Evolutionary conservation across 1,139 yeast species (phyloP).

Genomic region (Saccharomycopsis hybrid): DNA sequence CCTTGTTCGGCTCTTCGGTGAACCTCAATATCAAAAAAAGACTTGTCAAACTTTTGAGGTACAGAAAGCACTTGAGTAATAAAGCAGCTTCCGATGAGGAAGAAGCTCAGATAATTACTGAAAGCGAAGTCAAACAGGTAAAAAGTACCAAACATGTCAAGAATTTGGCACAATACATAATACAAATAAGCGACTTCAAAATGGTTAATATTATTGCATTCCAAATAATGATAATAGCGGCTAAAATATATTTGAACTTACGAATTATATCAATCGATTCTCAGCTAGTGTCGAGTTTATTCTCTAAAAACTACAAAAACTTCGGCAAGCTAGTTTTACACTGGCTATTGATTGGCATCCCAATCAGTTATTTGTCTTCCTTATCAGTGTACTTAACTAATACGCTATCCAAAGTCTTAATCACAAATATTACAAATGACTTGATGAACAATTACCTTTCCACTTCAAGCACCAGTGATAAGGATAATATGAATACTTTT

Average conservation of each 20-base stretch:
- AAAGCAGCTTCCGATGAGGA: not conserved
- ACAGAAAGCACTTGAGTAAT: not conserved
- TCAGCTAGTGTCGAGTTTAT: conserved; percentile 72
- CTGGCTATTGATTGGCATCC: conserved; percentile 85
- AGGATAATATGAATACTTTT: conserved; percentile 40
- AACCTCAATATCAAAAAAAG: conserved; percentile 12
- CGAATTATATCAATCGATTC: conserved; percentile 89
- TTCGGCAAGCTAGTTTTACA: conserved; percentile 59
- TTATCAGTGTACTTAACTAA: conserved; percentile 66
- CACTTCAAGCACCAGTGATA: conserved; percentile 30
- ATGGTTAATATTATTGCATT: conserved; percentile 36
- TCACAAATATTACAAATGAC: conserved; percentile 58
- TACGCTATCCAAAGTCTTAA: conserved; percentile 57
- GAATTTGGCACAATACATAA: not conserved
- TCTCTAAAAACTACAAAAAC: conserved; percentile 58
- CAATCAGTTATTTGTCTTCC: conserved; percentile 78
- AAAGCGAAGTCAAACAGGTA: not conserved
- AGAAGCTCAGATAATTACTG: not conserved
- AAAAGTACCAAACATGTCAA: not conserved
- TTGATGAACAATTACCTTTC: conserved; percentile 68
- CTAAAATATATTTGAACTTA: conserved; percentile 69
- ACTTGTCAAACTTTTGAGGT: conserved; percentile 3
- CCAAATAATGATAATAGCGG: conserved; percentile 57
- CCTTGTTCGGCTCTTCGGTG: conserved; percentile 17
- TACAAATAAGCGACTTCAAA: conserved; percentile 6